Base-by-base conservation (phyloP, 2,329 filamentous ascomycete genomes). In the Ophiosphaerella korrae region DNA sequence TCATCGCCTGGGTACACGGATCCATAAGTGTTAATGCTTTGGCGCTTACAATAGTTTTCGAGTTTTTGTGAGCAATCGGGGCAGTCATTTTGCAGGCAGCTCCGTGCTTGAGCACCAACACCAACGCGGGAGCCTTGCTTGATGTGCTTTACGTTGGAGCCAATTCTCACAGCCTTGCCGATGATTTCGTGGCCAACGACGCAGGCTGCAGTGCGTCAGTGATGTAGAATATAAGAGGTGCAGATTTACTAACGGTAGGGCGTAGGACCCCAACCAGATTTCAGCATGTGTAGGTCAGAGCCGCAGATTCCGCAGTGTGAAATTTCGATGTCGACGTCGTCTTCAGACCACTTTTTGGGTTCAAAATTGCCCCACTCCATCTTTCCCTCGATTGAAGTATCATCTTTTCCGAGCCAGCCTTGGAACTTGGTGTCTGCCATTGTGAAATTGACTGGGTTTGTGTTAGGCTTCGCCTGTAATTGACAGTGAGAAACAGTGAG, bases 101-200 rank as follows among this genome's bases (percentile, higher is more conserved):
- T 77, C 39, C 70, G 78, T 50, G 73, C 75, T 55, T 78, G 77
- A 41, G 75, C 76, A 45, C 80, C 81, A 38, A 80, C 78, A 49
- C 80, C 81, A 16, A 78, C 79, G 7, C 84, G 82, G 66, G 87
- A 83, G 41, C 87, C 86, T 41, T 86, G 64, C 51, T 83, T 80
- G 72, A 88, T 78, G 40, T 74, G 75, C 42, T 73, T 76, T 31
- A 74, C 76, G 21, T 78, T 63, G 72, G 74, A 78, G 47, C 74
- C 74, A n/a, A 75, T 68, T 24, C 64, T 67, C 45, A 74, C 67
- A 9, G 68, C 72, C 32, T 62, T 67, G 50, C 74, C 74, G 46
- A 76, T 64, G 54, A 76, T 76, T 48, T 76, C 74, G 60, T 77
- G 74, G 32, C 74, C 74, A 24, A 74, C 71, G 39, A 68, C 65